phyloP scores from a whole-genome alignment of 768 basidiomycete species.

The Phlebiopsis flavidoalba region DNA sequence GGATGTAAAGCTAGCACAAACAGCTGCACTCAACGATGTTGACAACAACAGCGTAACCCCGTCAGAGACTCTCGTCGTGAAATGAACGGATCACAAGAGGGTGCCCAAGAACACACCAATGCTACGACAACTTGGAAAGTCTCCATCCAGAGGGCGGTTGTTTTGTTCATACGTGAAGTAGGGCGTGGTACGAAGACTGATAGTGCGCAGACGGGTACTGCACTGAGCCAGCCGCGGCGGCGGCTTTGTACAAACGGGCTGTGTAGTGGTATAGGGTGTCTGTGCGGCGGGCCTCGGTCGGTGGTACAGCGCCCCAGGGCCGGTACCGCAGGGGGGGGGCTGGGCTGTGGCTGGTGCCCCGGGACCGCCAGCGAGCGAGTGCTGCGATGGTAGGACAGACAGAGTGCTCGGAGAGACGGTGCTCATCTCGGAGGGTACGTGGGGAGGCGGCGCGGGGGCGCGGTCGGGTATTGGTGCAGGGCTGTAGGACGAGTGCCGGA shows the following conservation, averaged over 20 bases:
- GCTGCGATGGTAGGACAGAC: background rate
- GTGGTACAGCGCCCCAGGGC: constrained; percentile 2
- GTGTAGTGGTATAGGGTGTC: background rate
- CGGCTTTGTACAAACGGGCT: background rate
- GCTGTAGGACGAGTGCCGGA: background rate
- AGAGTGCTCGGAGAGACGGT: background rate
- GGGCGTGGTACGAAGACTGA: constrained; percentile 5
- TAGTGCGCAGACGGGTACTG: background rate
- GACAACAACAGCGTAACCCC: too few species aligned
- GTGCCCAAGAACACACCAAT: too few species aligned
- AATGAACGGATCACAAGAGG: too few species aligned
- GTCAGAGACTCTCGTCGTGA: too few species aligned
- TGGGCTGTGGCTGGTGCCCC: constrained; percentile 1
- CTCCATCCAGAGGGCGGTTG: too few species aligned
- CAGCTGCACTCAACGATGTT: too few species aligned
- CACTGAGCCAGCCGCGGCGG: too few species aligned
- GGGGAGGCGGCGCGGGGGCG: constrained; percentile 1
- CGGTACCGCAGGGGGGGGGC: background rate
- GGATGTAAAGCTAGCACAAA: too few species aligned
- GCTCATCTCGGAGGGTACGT: constrained; percentile 7
- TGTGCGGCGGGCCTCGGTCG: background rate
- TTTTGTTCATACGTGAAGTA: constrained; percentile 8
- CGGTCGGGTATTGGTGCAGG: background rate
- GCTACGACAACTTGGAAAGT: too few species aligned
- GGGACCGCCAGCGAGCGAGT: background rate